phyloP scores from a whole-genome alignment of 2,329 filamentous ascomycete genomes.

The Gliomastix tumulicola region DNA sequence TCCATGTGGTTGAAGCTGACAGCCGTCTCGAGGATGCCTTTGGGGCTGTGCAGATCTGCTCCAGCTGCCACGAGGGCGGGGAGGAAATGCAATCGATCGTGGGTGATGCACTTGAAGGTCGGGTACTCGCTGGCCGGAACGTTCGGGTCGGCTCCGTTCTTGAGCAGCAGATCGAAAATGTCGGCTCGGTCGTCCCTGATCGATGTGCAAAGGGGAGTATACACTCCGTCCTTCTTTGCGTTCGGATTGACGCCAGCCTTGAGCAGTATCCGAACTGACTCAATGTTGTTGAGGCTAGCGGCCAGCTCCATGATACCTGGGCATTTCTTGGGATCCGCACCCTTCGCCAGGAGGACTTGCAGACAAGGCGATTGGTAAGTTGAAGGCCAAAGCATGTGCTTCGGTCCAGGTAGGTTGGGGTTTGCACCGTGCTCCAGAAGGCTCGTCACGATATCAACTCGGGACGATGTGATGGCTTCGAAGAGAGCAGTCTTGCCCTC shows the following conservation, averaged over 20 bases:
- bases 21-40: constrained; percentile 60
- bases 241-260: constrained; percentile 55
- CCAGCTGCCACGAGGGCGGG: constrained; percentile 53
- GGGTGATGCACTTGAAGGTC: constrained; percentile 61
- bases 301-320: constrained; percentile 61
- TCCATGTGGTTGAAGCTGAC: constrained; percentile 55
- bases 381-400: constrained; percentile 62
- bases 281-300: constrained; percentile 55
- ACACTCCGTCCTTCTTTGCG: constrained; percentile 56
- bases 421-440: constrained; percentile 52
- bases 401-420: constrained; percentile 61
- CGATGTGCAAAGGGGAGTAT: constrained; percentile 60
- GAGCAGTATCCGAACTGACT: constrained; percentile 50
- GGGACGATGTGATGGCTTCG: constrained; percentile 48
- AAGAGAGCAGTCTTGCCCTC: constrained; percentile 59
- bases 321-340: constrained; percentile 52
- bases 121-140: constrained; percentile 57
- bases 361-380: constrained; percentile 52
- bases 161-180: constrained; percentile 52
- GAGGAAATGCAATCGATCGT: constrained; percentile 54
- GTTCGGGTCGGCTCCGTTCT: constrained; percentile 55
- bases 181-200: constrained; percentile 60
- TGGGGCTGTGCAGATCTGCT: constrained; percentile 49
- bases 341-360: constrained; percentile 48
- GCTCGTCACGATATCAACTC: constrained; percentile 46